Conservation (phyloP, 2,329 filamentous ascomycete genomes). For the Waltergamsia citrina region DNA sequence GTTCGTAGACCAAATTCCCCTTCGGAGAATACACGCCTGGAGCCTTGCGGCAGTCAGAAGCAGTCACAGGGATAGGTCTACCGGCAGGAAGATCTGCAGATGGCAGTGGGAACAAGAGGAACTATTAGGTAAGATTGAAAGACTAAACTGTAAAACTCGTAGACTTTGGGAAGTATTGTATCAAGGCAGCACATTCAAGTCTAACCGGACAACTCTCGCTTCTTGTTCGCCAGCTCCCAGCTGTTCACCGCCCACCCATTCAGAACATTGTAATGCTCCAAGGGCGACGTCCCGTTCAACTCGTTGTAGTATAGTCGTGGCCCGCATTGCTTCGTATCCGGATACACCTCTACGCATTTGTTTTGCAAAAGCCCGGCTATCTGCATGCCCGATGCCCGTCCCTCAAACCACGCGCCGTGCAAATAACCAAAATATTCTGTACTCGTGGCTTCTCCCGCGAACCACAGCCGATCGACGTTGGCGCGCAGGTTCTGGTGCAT, state of each 20-base stretch:
- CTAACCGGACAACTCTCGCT: too few relatives aligned
- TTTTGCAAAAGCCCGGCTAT: slow-evolving; percentile 23
- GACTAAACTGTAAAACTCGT: too few relatives aligned
- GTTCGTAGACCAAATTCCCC: too few relatives aligned
- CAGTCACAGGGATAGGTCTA: too few relatives aligned
- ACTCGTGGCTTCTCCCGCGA: slow-evolving; percentile 55
- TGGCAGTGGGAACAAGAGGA: too few relatives aligned
- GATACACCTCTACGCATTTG: slow-evolving; percentile 8
- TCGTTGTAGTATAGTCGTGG: slow-evolving; percentile 15
- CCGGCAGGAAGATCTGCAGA: too few relatives aligned
- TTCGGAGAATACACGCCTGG: too few relatives aligned
- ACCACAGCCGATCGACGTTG: slow-evolving; percentile 52
- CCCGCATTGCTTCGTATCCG: slow-evolving; percentile 10
- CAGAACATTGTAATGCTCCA: slow-evolving; percentile 6
- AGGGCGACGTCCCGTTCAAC: slow-evolving; percentile 18
- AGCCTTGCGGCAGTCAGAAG: too few relatives aligned
- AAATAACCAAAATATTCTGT: slow-evolving; percentile 57
- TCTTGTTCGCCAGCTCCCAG: too few relatives aligned
- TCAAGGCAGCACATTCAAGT: too few relatives aligned
- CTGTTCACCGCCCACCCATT: slow-evolving; percentile 1
- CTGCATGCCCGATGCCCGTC: slow-evolving; percentile 34
- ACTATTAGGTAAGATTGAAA: too few relatives aligned
- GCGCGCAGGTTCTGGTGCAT: slow-evolving; percentile 59
- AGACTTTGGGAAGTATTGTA: too few relatives aligned
- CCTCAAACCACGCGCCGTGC: slow-evolving; percentile 53